Conservation (phyloP, 768 basidiomycete species). For the Podaxis sp. region DNA sequence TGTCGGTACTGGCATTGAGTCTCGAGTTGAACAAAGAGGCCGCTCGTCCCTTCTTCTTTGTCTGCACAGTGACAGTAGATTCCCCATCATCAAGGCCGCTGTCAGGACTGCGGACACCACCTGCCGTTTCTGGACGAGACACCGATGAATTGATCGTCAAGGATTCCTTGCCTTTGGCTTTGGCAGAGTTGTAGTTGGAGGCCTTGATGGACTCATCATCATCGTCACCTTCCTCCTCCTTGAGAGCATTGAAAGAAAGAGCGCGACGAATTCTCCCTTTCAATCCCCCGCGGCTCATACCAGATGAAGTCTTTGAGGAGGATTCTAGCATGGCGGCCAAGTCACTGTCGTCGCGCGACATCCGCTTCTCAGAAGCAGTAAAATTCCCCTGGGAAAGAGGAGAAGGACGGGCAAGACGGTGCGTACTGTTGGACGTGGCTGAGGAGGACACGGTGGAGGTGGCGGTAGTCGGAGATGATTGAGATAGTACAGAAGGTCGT, state of each 20-base stretch:
- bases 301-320: constrained; percentile 33
- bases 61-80: constrained; percentile 44
- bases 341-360: constrained; percentile 78
- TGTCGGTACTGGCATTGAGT: constrained; percentile 86
- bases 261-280: constrained; percentile 78
- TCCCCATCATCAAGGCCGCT: constrained; percentile 40
- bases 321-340: constrained; percentile 54
- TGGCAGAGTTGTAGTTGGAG: constrained; percentile 29
- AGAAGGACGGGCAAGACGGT: constrained; percentile 54
- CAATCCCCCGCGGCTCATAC: constrained; percentile 64
- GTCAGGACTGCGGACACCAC: constrained; percentile 26
- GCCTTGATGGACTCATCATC: constrained; percentile 46
- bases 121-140: constrained; percentile 22
- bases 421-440: constrained; percentile 31
- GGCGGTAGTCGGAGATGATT: constrained; percentile 30
- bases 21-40: constrained; percentile 85
- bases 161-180: constrained; percentile 34
- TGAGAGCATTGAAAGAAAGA: constrained; percentile 61
- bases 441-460: constrained; percentile 35
- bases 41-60: constrained; percentile 73
- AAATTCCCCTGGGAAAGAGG: constrained; percentile 69
- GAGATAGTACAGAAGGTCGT: constrained; percentile 25
- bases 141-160: constrained; percentile 29
- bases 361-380: constrained; percentile 67
- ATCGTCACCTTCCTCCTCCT: constrained; percentile 50